phyloP scores from a whole-genome alignment of 441 rosid species.

The Monsonia emarginata region DNA sequence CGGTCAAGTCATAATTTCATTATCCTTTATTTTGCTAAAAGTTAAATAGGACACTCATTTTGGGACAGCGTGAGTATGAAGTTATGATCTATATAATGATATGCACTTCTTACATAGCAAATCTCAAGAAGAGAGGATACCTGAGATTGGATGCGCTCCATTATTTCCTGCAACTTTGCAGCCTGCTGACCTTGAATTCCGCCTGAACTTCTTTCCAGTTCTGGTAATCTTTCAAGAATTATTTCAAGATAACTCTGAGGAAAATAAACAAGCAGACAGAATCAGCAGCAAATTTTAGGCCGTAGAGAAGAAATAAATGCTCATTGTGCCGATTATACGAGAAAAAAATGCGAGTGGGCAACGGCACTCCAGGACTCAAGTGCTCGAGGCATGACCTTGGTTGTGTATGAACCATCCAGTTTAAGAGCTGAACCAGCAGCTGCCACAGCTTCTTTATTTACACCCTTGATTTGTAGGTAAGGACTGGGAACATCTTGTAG shows the following conservation, averaged over 20 bases:
- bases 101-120: neutral
- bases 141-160: conserved; percentile 88
- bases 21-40: too few species aligned
- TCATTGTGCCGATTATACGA: neutral
- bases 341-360: conserved; percentile 1
- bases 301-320: neutral
- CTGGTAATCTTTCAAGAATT: conserved; percentile 68
- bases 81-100: neutral
- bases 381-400: conserved; percentile 54
- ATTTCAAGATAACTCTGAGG: conserved; percentile 85
- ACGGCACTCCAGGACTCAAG: neutral
- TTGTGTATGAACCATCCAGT: conserved; percentile 84
- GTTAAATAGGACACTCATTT: too few species aligned
- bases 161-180: conserved; percentile 79
- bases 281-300: neutral
- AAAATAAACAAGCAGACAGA: conserved; percentile 1
- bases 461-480: conserved; percentile 91
- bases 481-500: conserved; percentile 74
- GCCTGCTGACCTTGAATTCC: conserved; percentile 78
- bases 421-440: conserved; percentile 84
- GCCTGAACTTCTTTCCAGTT: conserved; percentile 53
- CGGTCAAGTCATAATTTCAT: too few species aligned
- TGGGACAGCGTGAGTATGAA: too few species aligned
- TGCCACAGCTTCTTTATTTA: conserved; percentile 80
- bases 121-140: conserved; percentile 22